Evolutionary conservation across 2,329 filamentous ascomycete genomes (phyloP).

Genomic region (Lasiodiplodia theobromae): DNA sequence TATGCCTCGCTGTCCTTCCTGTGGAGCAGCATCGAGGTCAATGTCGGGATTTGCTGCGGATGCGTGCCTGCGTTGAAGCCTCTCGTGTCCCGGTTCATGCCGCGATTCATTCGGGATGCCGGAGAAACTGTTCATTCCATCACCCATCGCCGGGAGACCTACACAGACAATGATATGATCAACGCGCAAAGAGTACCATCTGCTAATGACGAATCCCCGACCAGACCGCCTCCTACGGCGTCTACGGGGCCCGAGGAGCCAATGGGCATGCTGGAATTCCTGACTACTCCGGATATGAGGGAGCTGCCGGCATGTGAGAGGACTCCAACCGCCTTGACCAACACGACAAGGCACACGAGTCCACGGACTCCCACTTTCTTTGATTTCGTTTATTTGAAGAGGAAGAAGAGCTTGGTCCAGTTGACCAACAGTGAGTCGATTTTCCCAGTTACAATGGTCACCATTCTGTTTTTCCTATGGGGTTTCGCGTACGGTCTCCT

Average conservation of each 20-base stretch:
- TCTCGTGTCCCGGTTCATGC: slow-evolving; percentile 70
- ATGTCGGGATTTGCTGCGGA: slow-evolving; percentile 86
- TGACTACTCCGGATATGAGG: slow-evolving; percentile 57
- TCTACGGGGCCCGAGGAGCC: slow-evolving; percentile 34
- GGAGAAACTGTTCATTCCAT: slow-evolving; percentile 27
- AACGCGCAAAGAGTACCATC: slow-evolving; percentile 23
- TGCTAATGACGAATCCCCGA: slow-evolving; percentile 13
- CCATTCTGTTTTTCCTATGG: slow-evolving; percentile 86
- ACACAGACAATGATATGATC: slow-evolving; percentile 32
- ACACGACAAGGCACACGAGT: slow-evolving; percentile 47
- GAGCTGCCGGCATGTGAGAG: slow-evolving; percentile 45
- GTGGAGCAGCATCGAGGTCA: slow-evolving; percentile 94
- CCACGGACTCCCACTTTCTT: slow-evolving; percentile 65
- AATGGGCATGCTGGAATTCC: slow-evolving; percentile 61
- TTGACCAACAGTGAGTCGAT: slow-evolving; percentile 69
- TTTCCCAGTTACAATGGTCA: slow-evolving; percentile 76
- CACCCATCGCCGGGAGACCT: slow-evolving; percentile 40
- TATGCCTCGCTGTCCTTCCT: slow-evolving; percentile 86
- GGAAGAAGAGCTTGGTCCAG: slow-evolving; percentile 71
- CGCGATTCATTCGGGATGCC: slow-evolving; percentile 62
- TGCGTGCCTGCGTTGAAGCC: slow-evolving; percentile 94
- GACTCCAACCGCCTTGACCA: slow-evolving; percentile 44
- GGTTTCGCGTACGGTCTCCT: slow-evolving; percentile 89
- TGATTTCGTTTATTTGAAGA: slow-evolving; percentile 76
- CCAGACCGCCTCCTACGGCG: slow-evolving; percentile 15